These are phyloP conservation scores for Coniochaeta sp. DNA, from an alignment of 2,329 filamentous ascomycete genomes.

Conservation along the genomic window DNA sequence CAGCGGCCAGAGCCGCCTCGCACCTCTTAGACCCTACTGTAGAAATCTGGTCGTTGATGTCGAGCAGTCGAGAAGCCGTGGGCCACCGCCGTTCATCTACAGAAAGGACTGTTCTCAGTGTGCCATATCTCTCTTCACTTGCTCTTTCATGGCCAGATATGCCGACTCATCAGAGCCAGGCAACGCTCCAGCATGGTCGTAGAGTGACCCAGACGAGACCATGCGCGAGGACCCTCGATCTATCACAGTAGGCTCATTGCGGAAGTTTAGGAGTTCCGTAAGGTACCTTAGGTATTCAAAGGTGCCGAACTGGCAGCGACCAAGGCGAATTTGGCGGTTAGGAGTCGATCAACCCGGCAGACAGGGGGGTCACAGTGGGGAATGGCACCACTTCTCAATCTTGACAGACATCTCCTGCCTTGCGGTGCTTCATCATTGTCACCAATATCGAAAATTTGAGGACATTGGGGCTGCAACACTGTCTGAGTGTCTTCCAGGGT, in stretches of 20 bases:
- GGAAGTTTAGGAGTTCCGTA: no score
- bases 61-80: background rate
- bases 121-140: background rate
- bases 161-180: no score
- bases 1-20: background rate
- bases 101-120: background rate
- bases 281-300: no score
- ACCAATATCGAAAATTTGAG: background rate
- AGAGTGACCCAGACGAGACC: no score
- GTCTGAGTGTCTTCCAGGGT: background rate
- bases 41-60: background rate
- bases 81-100: background rate
- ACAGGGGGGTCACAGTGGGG: conserved; percentile 18
- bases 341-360: conserved; percentile 15
- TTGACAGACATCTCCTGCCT: conserved; percentile 1
- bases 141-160: background rate
- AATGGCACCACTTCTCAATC: conserved; percentile 23
- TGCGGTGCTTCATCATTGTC: conserved; percentile 3
- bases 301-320: background rate
- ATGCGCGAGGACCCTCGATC: no score
- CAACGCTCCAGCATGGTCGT: no score
- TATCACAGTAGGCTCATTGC: no score
- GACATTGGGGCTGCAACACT: background rate
- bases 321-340: conserved; percentile 5
- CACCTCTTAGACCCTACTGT: background rate